Evolutionary conservation across 192 early-diverging fungal species (phyloP).

Genomic region (Coemansia sp.): DNA sequence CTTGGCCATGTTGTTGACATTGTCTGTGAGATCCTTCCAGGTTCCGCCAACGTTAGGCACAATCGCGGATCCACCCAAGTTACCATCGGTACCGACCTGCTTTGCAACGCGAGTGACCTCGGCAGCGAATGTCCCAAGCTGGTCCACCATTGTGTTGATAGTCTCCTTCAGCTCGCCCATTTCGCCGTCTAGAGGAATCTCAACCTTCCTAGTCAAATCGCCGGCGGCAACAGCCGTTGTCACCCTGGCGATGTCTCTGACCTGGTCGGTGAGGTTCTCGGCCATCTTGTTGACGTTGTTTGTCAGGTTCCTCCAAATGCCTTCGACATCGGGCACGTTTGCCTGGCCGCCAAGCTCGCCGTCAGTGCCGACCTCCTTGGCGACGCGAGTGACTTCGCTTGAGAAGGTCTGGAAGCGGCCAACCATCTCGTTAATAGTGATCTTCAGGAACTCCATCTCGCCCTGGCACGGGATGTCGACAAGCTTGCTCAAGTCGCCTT

Average conservation of each 20-base stretch:
- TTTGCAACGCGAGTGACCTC: conserved; percentile 72
- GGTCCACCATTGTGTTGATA: conserved; percentile 64
- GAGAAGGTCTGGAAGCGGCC: conserved; percentile 54
- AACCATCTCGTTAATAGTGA: conserved; percentile 69
- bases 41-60: conserved; percentile 62
- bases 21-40: conserved; percentile 59
- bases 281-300: conserved; percentile 62
- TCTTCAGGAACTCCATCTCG: conserved; percentile 66
- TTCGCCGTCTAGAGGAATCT: conserved; percentile 53
- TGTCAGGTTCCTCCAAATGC: conserved; percentile 63
- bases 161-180: conserved; percentile 65
- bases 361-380: conserved; percentile 71
- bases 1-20: conserved; percentile 19
- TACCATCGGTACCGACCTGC: conserved; percentile 73
- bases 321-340: conserved; percentile 57
- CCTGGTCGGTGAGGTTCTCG: conserved; percentile 64
- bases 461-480: conserved; percentile 42
- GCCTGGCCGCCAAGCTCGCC: conserved; percentile 73
- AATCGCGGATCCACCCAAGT: conserved; percentile 65
- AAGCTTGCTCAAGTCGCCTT: conserved; percentile 43
- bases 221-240: conserved; percentile 62
- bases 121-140: conserved; percentile 50
- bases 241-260: conserved; percentile 65
- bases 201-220: conserved; percentile 48
- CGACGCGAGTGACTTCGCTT: conserved; percentile 68